A percentile compares a stretch with the other conserved stretches of the same genome.
Evolutionary conservation across 2,329 filamentous ascomycete genomes (phyloP).

Genomic region (Fusarium lyarnte): DNA sequence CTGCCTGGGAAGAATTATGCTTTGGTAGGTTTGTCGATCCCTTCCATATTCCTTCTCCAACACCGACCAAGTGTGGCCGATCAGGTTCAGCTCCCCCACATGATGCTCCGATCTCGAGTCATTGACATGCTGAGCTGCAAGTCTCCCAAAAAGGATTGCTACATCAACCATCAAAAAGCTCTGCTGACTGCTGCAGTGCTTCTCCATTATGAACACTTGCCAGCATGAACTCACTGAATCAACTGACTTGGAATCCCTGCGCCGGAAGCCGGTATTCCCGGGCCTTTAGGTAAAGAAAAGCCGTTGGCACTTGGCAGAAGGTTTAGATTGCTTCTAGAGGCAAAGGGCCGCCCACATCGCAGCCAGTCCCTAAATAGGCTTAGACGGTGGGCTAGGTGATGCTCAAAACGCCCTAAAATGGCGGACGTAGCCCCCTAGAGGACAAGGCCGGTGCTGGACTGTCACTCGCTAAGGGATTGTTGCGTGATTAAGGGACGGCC

Average conservation of each 20-base stretch:
- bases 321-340: neutral
- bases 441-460: neutral
- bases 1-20: neutral
- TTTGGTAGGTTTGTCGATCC: slow-evolving; percentile 14
- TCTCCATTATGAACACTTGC: neutral
- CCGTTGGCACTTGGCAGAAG: neutral
- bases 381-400: neutral
- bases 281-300: neutral
- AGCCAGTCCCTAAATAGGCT: neutral
- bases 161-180: neutral
- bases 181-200: neutral
- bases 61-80: neutral
- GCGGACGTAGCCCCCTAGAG: neutral
- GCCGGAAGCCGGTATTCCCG: neutral
- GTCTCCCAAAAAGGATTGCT: neutral
- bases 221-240: neutral
- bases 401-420: slow-evolving; percentile 1
- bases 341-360: neutral
- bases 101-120: slow-evolving; percentile 6
- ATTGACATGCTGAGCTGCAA: neutral
- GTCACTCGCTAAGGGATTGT: neutral
- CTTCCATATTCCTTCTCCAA: neutral
- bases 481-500: neutral
- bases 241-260: neutral
- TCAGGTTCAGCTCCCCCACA: slow-evolving; percentile 19